Percentiles rank a stretch among this genome's conserved stretches.
phyloP scores from a whole-genome alignment of 2,329 filamentous ascomycete species.

The Sporothrix brasiliensis region DNA sequence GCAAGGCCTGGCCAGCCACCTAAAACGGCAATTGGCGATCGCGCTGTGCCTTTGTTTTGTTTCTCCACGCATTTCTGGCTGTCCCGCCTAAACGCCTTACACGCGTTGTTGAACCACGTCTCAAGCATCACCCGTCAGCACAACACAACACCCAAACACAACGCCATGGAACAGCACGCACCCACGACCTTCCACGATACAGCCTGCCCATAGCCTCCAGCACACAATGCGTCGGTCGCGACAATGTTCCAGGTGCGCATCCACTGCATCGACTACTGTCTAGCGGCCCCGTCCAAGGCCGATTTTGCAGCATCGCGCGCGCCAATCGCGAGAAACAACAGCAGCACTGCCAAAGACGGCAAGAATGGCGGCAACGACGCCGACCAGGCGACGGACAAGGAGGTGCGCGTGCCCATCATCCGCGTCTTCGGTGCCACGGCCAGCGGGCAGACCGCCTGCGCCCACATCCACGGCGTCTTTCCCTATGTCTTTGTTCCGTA shows the following conservation, averaged over 20 bases:
- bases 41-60: conserved; percentile 17
- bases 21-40: conserved; percentile 29
- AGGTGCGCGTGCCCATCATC: conserved; percentile 78
- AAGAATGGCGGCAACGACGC: neutral
- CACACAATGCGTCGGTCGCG: conserved; percentile 27
- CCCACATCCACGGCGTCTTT: conserved; percentile 92
- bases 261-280: conserved; percentile 96
- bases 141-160: conserved; percentile 1
- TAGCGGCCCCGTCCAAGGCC: conserved; percentile 74
- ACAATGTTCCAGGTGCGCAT: conserved; percentile 79
- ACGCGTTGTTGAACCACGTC: conserved; percentile 20
- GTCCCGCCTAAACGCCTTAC: neutral
- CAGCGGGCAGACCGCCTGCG: conserved; percentile 93
- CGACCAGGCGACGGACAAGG: neutral
- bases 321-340: conserved; percentile 39
- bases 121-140: neutral
- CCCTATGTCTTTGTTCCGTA: conserved; percentile 81
- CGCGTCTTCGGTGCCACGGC: conserved; percentile 91
- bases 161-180: neutral
- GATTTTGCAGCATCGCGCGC: conserved; percentile 65
- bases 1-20: conserved; percentile 9
- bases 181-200: neutral
- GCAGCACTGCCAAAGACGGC: neutral
- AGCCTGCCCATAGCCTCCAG: neutral
- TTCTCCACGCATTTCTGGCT: neutral